Evolutionary conservation across 805 yeast species (phyloP).

Genomic region (Cyberlindnera euphorbiiphila): DNA sequence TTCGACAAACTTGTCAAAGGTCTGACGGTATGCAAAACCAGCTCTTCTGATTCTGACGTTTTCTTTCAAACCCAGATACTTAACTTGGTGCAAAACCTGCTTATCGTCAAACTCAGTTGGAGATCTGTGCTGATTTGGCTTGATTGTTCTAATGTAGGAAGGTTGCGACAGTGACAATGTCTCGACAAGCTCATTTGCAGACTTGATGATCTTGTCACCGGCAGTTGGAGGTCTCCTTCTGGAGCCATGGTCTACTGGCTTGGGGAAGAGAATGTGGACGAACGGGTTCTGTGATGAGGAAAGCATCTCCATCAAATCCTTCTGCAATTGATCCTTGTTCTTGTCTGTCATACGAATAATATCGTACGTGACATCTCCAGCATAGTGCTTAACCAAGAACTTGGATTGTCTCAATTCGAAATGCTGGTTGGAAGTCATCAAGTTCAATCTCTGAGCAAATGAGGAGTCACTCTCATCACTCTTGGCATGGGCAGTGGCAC

Average conservation of each 20-base stretch:
- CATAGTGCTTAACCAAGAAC: slow-evolving; percentile 91
- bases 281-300: slow-evolving; percentile 68
- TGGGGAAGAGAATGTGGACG: slow-evolving; percentile 57
- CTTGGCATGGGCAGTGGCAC: slow-evolving; percentile 98
- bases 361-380: slow-evolving; percentile 96
- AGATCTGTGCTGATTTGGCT: slow-evolving; percentile 90
- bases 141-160: slow-evolving; percentile 94
- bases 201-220: slow-evolving; percentile 85
- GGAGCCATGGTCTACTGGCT: slow-evolving; percentile 59
- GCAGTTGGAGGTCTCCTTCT: slow-evolving; percentile 92
- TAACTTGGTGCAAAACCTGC: slow-evolving; percentile 92
- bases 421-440: slow-evolving; percentile 79
- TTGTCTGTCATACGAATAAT: slow-evolving; percentile 90
- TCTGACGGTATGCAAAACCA: slow-evolving; percentile 96
- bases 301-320: slow-evolving; percentile 79
- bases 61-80: slow-evolving; percentile 92
- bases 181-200: slow-evolving; percentile 87
- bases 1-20: slow-evolving; percentile 94
- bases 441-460: slow-evolving; percentile 84
- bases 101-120: slow-evolving; percentile 85
- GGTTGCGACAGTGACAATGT: slow-evolving; percentile 91
- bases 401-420: slow-evolving; percentile 86
- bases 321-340: slow-evolving; percentile 89
- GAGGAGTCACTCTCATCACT: slow-evolving; percentile 95
- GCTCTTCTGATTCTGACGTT: slow-evolving; percentile 97